Evolutionary conservation across 345 rosid species (phyloP), one percentile per base, ranked within the genome.

Genomic region (Salix caprea): DNA sequence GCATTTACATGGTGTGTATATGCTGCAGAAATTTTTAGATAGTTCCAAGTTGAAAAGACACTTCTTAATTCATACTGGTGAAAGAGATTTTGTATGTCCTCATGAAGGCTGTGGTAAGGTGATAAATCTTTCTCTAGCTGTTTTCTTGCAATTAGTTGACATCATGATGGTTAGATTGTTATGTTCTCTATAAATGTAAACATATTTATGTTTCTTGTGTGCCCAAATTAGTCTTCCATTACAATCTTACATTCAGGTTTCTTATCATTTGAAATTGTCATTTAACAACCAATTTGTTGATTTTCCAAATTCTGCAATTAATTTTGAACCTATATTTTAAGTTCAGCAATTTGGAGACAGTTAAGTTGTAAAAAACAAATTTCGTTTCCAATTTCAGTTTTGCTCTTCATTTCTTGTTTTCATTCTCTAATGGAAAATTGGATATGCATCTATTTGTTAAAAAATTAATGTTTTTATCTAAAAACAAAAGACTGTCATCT

Each of bases 21-120:
- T 85, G 74, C 67, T 87, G 90, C 92, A 96, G 98, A 96, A 96
- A 88, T 96, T 96, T 87, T 82, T 93, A 84, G 99, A 96, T 85
- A 92, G 98, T 88, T 96, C 99, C 46, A 96, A 96, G 89, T 86
- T 96, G 83, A 96, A 96, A 85, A 87, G 99, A 81, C 99, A 96
- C 84, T 86, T 80, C 80, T 92, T 96, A 75, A 96, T 91, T 85
- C 99, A 96, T 85, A 93, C 97, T 24, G 99, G 98, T 24, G 98
- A 87, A 76, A 89, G 98, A 77, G 89, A 86, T 75, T 93, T 81
- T 81, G 78, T 96, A 19, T 96, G 99, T 80, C 95, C 98, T 68
- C 87, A 90, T 88, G 97, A 91, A 87, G 99, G 98, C 60, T 96
- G 99, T 85, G 99, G 99, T 78, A 96, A 96, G 99, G 98, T 95